Evolutionary conservation across 2,329 filamentous ascomycete genomes (phyloP).

Genomic region (Geosmithia flava): DNA sequence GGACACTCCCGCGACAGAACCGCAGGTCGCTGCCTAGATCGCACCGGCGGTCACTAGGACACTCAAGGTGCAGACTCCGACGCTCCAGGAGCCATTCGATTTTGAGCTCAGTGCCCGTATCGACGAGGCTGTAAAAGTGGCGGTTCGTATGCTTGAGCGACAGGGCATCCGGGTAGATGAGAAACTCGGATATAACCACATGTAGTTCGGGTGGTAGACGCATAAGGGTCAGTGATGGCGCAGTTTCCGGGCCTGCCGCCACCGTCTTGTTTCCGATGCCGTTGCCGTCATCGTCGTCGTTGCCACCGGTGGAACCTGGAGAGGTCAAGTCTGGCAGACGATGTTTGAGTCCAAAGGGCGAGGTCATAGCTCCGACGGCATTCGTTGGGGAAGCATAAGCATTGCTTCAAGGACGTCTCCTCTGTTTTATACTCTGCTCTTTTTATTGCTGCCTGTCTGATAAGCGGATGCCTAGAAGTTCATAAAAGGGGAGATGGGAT

Average conservation of each 20-base stretch:
- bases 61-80: slow-evolving; percentile 49
- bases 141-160: slow-evolving; percentile 55
- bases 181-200: slow-evolving; percentile 43
- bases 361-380: background rate
- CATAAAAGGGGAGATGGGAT: background rate
- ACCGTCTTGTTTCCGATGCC: background rate
- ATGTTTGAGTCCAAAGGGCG: background rate
- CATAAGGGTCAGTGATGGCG: slow-evolving; percentile 10
- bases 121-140: slow-evolving; percentile 51
- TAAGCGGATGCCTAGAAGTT: background rate
- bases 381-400: background rate
- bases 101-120: slow-evolving; percentile 54
- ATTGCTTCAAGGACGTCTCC: background rate
- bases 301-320: background rate
- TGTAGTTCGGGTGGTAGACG: slow-evolving; percentile 56
- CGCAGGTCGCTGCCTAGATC: slow-evolving; percentile 45
- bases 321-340: too few species aligned
- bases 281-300: background rate
- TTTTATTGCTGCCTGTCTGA: background rate
- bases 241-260: too few species aligned
- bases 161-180: slow-evolving; percentile 59
- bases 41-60: slow-evolving; percentile 45
- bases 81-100: slow-evolving; percentile 58
- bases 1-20: slow-evolving; percentile 48
- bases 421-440: background rate